These are phyloP conservation scores for Strobilomyces dryophilus DNA, from an alignment of 768 basidiomycete genomes.

Conservation along the genomic window DNA sequence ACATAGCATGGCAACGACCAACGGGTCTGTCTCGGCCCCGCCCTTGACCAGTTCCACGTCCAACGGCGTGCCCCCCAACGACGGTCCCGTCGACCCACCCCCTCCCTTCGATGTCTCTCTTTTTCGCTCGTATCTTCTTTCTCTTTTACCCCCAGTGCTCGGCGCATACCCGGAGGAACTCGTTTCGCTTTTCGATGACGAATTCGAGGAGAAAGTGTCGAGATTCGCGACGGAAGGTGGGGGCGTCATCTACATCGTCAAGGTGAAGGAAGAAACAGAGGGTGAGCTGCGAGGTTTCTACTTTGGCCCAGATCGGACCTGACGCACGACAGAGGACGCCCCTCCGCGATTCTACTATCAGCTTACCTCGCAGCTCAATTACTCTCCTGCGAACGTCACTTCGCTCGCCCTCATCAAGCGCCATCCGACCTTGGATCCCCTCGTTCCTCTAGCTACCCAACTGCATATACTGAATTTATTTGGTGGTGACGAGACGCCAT, in stretches of 20 bases:
- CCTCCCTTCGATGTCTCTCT: conserved; percentile 60
- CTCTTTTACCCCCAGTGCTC: conserved; percentile 77
- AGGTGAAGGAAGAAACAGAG: conserved; percentile 69
- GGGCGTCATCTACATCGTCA: conserved; percentile 79
- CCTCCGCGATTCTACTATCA: conserved; percentile 61
- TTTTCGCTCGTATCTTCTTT: conserved; percentile 67
- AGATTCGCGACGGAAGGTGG: conserved; percentile 75
- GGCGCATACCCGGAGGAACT: conserved; percentile 66
- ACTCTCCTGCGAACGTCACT: conserved; percentile 74
- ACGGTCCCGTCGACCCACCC: conserved; percentile 36
- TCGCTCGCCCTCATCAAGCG: conserved; percentile 97
- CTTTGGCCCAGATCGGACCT: conserved; percentile 2
- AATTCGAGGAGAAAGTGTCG: conserved; percentile 70
- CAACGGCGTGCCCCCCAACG: conserved; percentile 24
- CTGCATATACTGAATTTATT: conserved; percentile 92
- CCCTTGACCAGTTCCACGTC: conserved; percentile 28
- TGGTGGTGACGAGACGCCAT: conserved; percentile 84
- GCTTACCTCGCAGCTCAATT: conserved; percentile 68
- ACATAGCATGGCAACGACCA: conserved; percentile 19
- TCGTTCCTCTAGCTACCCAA: conserved; percentile 77
- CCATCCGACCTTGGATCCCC: conserved; percentile 72
- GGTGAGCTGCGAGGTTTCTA: conserved; percentile 40
- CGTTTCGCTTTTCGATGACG: conserved; percentile 63
- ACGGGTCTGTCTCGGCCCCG: conserved; percentile 22
- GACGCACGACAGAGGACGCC: conserved; percentile 51